phyloP scores from a whole-genome alignment of 2,329 filamentous ascomycete genomes.

The Paraphaeosphaeria sporulosa region DNA sequence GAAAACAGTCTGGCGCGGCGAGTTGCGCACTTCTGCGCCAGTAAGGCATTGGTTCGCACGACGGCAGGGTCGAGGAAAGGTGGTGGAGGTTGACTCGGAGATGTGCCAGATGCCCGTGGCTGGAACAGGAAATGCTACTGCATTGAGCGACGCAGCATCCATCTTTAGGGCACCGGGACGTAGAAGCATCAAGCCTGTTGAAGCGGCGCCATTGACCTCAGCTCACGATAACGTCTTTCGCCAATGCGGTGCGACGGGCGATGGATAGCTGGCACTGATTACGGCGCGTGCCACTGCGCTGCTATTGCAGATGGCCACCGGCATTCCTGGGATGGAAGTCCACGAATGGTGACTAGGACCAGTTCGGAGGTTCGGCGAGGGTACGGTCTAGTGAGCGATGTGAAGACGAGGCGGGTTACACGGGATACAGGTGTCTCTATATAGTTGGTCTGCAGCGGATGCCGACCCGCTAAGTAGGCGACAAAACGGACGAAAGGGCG shows the following conservation, averaged over 20 bases:
- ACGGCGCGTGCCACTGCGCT: constrained; percentile 15
- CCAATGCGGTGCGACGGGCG: constrained; percentile 15
- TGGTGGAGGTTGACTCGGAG: background rate
- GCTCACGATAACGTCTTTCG: constrained; percentile 22
- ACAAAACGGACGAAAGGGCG: constrained; percentile 29
- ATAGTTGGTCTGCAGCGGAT: constrained; percentile 35
- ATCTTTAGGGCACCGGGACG: constrained; percentile 14
- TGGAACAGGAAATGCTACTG: constrained; percentile 5
- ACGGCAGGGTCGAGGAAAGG: background rate
- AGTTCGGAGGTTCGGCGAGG: constrained; percentile 34
- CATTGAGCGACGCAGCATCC: constrained; percentile 14
- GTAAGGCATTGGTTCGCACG: background rate
- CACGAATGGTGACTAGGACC: background rate
- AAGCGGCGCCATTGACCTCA: background rate
- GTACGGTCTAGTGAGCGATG: constrained; percentile 23
- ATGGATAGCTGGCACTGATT: constrained; percentile 12
- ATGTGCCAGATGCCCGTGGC: constrained; percentile 10
- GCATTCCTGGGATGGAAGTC: constrained; percentile 9
- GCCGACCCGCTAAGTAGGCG: constrained; percentile 27
- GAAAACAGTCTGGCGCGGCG: background rate
- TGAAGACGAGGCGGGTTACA: constrained; percentile 39
- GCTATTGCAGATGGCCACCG: constrained; percentile 12
- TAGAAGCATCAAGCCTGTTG: constrained; percentile 13
- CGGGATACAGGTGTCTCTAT: constrained; percentile 44
- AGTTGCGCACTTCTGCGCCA: background rate